A percentile compares a stretch with the other conserved stretches of the same genome.
Conservation (phyloP, 2,329 filamentous ascomycete genomes). For the Paraphaeosphaeria sporulosa region DNA sequence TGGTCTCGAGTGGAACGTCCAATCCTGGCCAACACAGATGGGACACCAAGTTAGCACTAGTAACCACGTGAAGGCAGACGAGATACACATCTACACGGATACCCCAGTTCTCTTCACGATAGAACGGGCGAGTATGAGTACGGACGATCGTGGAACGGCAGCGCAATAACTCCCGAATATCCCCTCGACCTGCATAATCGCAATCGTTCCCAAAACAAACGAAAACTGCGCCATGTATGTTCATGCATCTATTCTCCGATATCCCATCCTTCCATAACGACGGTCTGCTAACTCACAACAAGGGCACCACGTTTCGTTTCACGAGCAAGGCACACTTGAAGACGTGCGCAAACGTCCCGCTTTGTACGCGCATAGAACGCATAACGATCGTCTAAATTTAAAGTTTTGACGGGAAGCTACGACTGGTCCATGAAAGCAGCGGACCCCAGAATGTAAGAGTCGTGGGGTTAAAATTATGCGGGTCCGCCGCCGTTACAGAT, state of each 20-base stretch:
- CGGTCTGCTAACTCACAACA: conserved; percentile 1
- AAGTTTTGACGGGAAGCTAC: neutral
- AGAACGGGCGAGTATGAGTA: conserved; percentile 37
- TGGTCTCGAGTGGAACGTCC: conserved; percentile 91
- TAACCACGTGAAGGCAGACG: conserved; percentile 55
- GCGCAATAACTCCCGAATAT: conserved; percentile 9
- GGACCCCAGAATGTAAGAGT: neutral
- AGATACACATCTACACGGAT: conserved; percentile 51
- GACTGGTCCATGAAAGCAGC: neutral
- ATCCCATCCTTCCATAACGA: neutral
- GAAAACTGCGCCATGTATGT: conserved; percentile 11
- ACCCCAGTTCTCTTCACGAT: conserved; percentile 58
- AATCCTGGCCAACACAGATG: conserved; percentile 73
- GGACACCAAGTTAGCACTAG: conserved; percentile 59
- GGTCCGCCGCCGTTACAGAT: conserved; percentile 7
- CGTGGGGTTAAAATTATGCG: conserved; percentile 7
- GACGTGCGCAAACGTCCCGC: neutral
- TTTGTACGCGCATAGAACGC: conserved; percentile 1
- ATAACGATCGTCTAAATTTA: conserved; percentile 11
- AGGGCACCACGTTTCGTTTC: conserved; percentile 13
- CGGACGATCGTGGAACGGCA: neutral
- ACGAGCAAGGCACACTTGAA: conserved; percentile 10
- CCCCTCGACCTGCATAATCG: neutral
- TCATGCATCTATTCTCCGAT: conserved; percentile 11
- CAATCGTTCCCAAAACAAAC: neutral